Base-by-base conservation (phyloP, 495 filamentous ascomycete genomes). In the Sporormia fimetaria region DNA sequence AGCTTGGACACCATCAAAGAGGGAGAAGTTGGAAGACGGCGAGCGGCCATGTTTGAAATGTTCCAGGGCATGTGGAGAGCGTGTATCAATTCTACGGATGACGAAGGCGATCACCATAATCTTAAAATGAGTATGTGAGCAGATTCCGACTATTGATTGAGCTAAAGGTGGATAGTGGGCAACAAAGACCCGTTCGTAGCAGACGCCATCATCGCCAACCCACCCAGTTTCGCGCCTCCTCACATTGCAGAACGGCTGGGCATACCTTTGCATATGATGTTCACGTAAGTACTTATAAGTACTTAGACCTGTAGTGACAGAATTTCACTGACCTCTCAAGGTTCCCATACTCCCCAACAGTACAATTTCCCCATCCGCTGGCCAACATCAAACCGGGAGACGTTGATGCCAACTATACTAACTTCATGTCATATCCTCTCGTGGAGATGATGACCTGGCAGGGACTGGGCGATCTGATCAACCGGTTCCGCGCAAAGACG, bases 391-490 rank as follows among this genome's bases (percentile, higher is more conserved):
- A 59, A 38, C 40, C 48, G 22, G 55, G 40, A 32, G 65, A 64
- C 33, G 54, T 66, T 6, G 62, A 66, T 37, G 46, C 44, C 9
- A 57, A 63, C 34, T 77, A 76, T 42, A 73, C 76, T 4, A 86
- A 85, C 61, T 82, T 83, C 47, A 74, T 84, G 37, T 74, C 71
- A 7, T 86, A 84, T 52, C 73, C 79, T 1, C 61, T 84, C 24
- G 78, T 64, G 6, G 61, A 63, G 31, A 59, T 63, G 72, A 61
- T 64, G 57, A 64, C 57, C 3, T 63, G 61, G 61, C 59, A 63
- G 43, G 60, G 57, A 6, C 50, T 63, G 1, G 60, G 58, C 7
- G 60, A 63, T 34, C 28, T 63, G 9, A 56, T 63, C 20, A 64
- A 64, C 33, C 28, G 37, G 12, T 64, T 56, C 21, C 41, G 61